Evolutionary conservation across 1,284 basidiomycete species (phyloP), one percentile per base, ranked within the genome.

Genomic region (Volvariella volvacea): DNA sequence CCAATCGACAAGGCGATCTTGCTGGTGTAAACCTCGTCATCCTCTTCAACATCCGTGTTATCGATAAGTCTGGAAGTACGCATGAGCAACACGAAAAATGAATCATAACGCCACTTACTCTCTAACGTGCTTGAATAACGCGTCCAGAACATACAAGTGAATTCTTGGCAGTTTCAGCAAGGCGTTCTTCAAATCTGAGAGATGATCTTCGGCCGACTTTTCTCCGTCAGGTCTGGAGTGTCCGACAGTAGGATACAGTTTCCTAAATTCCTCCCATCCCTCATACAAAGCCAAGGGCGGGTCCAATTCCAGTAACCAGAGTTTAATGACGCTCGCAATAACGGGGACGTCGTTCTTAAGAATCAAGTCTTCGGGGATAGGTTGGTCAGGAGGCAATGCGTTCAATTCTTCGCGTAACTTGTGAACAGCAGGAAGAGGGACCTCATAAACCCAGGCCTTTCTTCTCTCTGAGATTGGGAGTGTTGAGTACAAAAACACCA

Each of bases 361-460:
- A 16, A 93, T 70, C 45, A 92, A 57, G 30, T 86, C 83, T 0
- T 66, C 55, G 1, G 83, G 69, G 49, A 91, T 78, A 17, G 81
- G 71, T 41, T 82, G 72, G 6, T 79, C 79, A 15, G 78, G 67
- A 3, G 79, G 78, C 9, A 90, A 64, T 17, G 76, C 77, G 58
- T 95, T 93, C 48, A 96, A 70, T 2, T 74, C 74, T 59, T 89
- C 86, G 48, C 93, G 82, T 8, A 96, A 77, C 50, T 85, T 83
- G 57, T 96, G 93, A 3, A 86, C 76, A 22, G 83, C 79, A 2
- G 78, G 69, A 17, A 97, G 73, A 1, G 92, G 90, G 1, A 94
- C 89, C 53, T 89, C 83, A 59, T 96, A 95, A 49, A 97, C 89
- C 94, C 93, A 97, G 1, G 83, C 72, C 65, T 87, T 91, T 50